Evolutionary conservation across 1,139 yeast genomes (phyloP).

Genomic region (Spathaspora sp.): DNA sequence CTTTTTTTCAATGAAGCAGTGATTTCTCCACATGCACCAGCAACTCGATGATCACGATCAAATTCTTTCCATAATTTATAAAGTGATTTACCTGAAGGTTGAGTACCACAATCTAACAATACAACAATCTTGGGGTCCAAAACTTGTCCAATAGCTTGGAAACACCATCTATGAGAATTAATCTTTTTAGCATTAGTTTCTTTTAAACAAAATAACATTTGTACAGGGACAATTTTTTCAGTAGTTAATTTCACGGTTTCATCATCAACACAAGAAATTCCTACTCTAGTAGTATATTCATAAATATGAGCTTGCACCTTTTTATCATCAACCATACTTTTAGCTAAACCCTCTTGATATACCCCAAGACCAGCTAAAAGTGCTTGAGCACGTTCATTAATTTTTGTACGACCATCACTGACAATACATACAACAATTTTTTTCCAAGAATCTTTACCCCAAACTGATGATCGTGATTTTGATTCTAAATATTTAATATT

Average conservation of each 20-base stretch:
- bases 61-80: constrained; percentile 52
- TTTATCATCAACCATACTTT: constrained; percentile 46
- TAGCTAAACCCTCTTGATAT: constrained; percentile 50
- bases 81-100: constrained; percentile 45
- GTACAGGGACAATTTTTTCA: constrained; percentile 50
- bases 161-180: constrained; percentile 53
- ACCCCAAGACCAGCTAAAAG: constrained; percentile 49
- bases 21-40: constrained; percentile 54
- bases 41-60: constrained; percentile 47
- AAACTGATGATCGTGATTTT: constrained; percentile 38
- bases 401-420: constrained; percentile 49
- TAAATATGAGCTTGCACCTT: constrained; percentile 48
- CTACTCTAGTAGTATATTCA: constrained; percentile 50
- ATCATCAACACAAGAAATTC: constrained; percentile 42
- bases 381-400: constrained; percentile 50
- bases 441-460: constrained; percentile 54
- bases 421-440: constrained; percentile 50
- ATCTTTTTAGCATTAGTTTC: constrained; percentile 49
- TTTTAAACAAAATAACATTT: constrained; percentile 46
- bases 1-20: constrained; percentile 42
- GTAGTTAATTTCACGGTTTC: constrained; percentile 49
- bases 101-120: constrained; percentile 49
- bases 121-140: constrained; percentile 45
- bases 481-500: constrained; percentile 49
- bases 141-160: constrained; percentile 48